Evolutionary conservation across 2,329 filamentous ascomycete genomes (phyloP).

Genomic region (Escovopsis sp.): DNA sequence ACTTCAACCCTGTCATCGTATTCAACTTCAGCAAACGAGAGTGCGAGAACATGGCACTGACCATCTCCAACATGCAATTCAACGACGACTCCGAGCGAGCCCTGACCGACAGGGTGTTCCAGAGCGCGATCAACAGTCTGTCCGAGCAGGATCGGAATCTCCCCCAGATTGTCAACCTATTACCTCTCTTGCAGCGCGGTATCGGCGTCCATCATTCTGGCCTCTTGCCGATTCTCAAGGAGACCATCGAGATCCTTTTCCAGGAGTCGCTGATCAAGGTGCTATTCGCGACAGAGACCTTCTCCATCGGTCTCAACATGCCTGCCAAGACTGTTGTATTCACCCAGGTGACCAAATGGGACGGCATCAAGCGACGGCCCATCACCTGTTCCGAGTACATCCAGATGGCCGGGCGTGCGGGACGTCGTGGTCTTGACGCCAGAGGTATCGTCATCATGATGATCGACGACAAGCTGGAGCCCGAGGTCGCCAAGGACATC

Average conservation of each 20-base stretch:
- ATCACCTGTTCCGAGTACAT: constrained; percentile 93
- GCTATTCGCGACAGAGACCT: constrained; percentile 93
- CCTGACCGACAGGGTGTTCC: constrained; percentile 88
- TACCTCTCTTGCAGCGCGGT: constrained; percentile 76
- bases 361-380: constrained; percentile 66
- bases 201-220: constrained; percentile 97
- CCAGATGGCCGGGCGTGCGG: constrained; percentile 95
- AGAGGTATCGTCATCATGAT: constrained; percentile 99
- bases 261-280: constrained; percentile 97
- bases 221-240: constrained; percentile 86
- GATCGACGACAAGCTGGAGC: constrained; percentile 94
- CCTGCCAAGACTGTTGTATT: constrained; percentile 99
- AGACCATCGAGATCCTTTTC: constrained; percentile 97
- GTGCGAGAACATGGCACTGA: constrained; percentile 77
- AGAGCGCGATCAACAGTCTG: constrained; percentile 80
- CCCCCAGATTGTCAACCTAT: constrained; percentile 78
- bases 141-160: constrained; percentile 82
- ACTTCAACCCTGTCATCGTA: constrained; percentile 94
- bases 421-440: constrained; percentile 91
- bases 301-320: constrained; percentile 98
- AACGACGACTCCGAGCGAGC: constrained; percentile 92
- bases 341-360: constrained; percentile 88
- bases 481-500: constrained; percentile 82
- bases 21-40: constrained; percentile 99
- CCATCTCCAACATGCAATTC: constrained; percentile 77